phyloP scores from a whole-genome alignment of 2,329 filamentous ascomycete species.

The Pseudogymnoascus verrucosus region DNA sequence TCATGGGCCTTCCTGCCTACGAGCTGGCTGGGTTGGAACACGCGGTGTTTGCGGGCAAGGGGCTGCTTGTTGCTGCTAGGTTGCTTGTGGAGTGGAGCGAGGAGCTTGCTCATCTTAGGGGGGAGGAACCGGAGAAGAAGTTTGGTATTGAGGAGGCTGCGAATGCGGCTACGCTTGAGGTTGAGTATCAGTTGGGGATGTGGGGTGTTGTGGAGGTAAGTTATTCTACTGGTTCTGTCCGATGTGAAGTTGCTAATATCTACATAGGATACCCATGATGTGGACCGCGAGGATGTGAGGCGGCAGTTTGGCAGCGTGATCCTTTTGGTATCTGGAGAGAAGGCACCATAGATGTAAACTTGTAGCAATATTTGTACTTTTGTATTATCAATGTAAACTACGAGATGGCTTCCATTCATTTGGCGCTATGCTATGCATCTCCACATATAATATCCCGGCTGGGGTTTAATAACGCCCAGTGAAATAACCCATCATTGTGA shows the following conservation, averaged over 20 bases:
- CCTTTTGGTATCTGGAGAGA: conserved; percentile 61
- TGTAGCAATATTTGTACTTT: conserved; percentile 6
- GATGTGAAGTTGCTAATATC: not conserved
- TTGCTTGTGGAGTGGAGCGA: conserved; percentile 84
- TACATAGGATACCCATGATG: conserved; percentile 76
- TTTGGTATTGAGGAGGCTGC: conserved; percentile 83
- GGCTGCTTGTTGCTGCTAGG: conserved; percentile 67
- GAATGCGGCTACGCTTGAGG: conserved; percentile 70
- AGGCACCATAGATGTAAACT: conserved; percentile 8
- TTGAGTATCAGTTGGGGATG: conserved; percentile 78
- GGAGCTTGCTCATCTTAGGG: conserved; percentile 48
- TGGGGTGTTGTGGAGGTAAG: conserved; percentile 84
- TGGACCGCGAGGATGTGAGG: conserved; percentile 81
- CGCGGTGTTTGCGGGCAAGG: conserved; percentile 78
- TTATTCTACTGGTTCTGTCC: not conserved
- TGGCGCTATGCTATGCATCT: conserved; percentile 1
- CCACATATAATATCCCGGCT: not conserved
- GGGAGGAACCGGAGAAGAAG: conserved; percentile 24
- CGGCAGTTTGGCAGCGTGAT: conserved; percentile 84
- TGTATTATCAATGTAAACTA: not conserved
- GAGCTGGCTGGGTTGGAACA: conserved; percentile 84
- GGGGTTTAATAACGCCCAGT: not conserved
- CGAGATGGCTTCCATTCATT: not conserved
- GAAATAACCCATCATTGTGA: not conserved
- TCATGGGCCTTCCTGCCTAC: conserved; percentile 61